Conservation (phyloP, 257 asterid species). For the Haberlea rhodopensis region DNA sequence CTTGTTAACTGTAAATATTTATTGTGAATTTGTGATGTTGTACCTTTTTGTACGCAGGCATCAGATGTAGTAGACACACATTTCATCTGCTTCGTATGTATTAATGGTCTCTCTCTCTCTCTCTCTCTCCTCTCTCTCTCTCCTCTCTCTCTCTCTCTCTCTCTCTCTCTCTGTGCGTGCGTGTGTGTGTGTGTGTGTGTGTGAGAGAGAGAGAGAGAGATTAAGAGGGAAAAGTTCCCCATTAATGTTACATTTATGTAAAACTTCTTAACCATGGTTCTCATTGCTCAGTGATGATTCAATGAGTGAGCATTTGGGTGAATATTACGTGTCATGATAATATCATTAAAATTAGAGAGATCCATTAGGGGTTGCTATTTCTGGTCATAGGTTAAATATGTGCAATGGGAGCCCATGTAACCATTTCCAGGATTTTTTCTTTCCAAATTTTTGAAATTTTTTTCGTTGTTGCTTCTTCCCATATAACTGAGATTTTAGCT, state of each 20-base stretch:
- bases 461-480: not conserved
- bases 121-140: conserved; percentile 13
- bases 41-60: conserved; percentile 55
- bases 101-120: conserved; percentile 45
- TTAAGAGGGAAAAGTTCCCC: no score
- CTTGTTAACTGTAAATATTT: conserved; percentile 1
- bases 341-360: no score
- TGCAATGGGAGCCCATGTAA: not conserved
- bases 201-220: no score
- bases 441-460: no score
- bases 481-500: not conserved
- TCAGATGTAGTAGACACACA: conserved; percentile 68
- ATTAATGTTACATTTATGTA: no score
- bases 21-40: conserved; percentile 14
- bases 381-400: no score
- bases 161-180: no score
- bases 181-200: not conserved
- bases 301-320: not conserved
- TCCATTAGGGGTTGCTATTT: no score
- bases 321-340: not conserved
- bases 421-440: not conserved
- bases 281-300: not conserved
- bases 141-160: conserved; percentile 2
- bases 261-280: not conserved
- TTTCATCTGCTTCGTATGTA: conserved; percentile 79